These are phyloP conservation scores for Pochonia chlamydosporia DNA, from an alignment of 2,329 filamentous ascomycete species.

Conservation along the genomic window DNA sequence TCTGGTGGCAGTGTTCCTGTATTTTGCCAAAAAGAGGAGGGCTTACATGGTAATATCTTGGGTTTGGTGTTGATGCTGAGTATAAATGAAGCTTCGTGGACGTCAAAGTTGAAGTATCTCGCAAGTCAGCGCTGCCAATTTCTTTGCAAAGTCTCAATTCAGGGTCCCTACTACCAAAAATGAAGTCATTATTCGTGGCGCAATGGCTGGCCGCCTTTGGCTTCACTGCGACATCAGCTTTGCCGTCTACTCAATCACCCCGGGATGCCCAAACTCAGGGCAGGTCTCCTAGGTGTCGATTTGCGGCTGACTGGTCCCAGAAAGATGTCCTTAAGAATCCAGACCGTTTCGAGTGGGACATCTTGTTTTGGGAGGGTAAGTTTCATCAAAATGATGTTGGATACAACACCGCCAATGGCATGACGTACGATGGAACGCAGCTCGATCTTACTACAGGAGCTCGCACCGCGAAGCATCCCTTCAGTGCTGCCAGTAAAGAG, in stretches of 20 bases:
- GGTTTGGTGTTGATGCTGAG: neutral
- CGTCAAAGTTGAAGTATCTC: too few relatives aligned
- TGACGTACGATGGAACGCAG: slow-evolving; percentile 34
- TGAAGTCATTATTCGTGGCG: neutral
- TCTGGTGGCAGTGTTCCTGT: too few relatives aligned
- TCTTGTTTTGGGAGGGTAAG: slow-evolving; percentile 38
- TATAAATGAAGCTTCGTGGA: neutral
- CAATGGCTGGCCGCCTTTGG: neutral
- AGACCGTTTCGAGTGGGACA: slow-evolving; percentile 26
- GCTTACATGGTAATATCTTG: too few relatives aligned
- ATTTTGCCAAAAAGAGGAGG: too few relatives aligned
- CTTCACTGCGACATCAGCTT: neutral
- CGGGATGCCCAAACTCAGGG: neutral
- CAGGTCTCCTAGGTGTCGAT: slow-evolving; percentile 21
- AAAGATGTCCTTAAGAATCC: slow-evolving; percentile 21
- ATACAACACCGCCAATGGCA: slow-evolving; percentile 35
- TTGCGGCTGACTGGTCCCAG: slow-evolving; percentile 23
- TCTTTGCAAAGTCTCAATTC: too few relatives aligned
- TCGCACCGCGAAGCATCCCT: slow-evolving; percentile 27
- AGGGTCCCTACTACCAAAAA: too few relatives aligned
- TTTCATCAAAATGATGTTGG: slow-evolving; percentile 35
- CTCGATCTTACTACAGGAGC: slow-evolving; percentile 31
- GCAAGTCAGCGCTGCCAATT: too few relatives aligned
- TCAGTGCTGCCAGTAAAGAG: slow-evolving; percentile 34
- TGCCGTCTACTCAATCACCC: neutral